Evolutionary conservation across 805 yeast species (phyloP).

Genomic region (Pichia manshurica): DNA sequence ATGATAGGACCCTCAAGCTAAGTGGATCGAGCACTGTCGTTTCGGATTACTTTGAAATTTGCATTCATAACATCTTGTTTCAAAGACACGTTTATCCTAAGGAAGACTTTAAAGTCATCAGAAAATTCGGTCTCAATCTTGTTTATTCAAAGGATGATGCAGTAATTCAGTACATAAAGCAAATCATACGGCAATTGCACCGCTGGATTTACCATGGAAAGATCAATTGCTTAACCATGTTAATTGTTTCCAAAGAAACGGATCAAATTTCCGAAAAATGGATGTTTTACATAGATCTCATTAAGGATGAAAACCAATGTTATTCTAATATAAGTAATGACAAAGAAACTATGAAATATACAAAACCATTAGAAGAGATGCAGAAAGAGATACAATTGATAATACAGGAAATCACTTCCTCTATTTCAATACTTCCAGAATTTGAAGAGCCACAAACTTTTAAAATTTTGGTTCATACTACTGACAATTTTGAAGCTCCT

Average conservation of each 20-base stretch:
- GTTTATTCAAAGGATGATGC: slow-evolving; percentile 71
- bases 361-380: slow-evolving; percentile 36
- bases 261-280: slow-evolving; percentile 75
- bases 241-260: slow-evolving; percentile 60
- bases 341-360: neutral
- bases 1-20: slow-evolving; percentile 24
- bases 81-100: slow-evolving; percentile 89
- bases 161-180: slow-evolving; percentile 59
- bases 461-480: slow-evolving; percentile 79
- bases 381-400: slow-evolving; percentile 79
- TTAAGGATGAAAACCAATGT: slow-evolving; percentile 3
- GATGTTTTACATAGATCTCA: slow-evolving; percentile 61
- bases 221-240: slow-evolving; percentile 64
- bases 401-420: slow-evolving; percentile 82
- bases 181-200: slow-evolving; percentile 63
- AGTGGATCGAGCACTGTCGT: slow-evolving; percentile 77
- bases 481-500: slow-evolving; percentile 61
- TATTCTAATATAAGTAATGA: neutral
- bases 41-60: slow-evolving; percentile 78
- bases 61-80: slow-evolving; percentile 74
- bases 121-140: slow-evolving; percentile 74
- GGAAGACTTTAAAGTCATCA: slow-evolving; percentile 72
- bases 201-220: slow-evolving; percentile 69
- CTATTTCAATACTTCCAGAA: slow-evolving; percentile 79
- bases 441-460: slow-evolving; percentile 63